phyloP scores from a whole-genome alignment of 2,329 filamentous ascomycete genomes.

The Cercospora sp. region DNA sequence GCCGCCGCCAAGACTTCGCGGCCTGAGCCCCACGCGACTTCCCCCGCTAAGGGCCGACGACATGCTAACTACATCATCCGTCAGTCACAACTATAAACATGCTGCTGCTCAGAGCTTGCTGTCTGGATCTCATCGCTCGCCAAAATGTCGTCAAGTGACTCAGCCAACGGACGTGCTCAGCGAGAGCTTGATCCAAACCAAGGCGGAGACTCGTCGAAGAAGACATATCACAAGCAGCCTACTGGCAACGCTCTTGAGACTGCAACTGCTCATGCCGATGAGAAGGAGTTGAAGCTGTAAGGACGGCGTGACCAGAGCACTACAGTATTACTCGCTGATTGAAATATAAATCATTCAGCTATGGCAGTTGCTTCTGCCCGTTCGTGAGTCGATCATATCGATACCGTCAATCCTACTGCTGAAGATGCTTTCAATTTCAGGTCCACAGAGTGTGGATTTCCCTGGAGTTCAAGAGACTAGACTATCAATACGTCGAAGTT shows the following conservation, averaged over 20 bases:
- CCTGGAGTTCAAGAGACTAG: slow-evolving; percentile 73
- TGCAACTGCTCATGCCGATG: slow-evolving; percentile 67
- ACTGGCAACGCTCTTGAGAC: slow-evolving; percentile 71
- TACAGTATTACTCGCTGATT: not conserved
- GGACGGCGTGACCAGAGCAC: not conserved
- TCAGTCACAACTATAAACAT: not conserved
- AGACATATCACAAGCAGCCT: slow-evolving; percentile 70
- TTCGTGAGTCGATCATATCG: slow-evolving; percentile 48
- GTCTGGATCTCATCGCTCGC: not conserved
- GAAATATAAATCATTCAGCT: slow-evolving; percentile 40
- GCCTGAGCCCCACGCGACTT: not conserved
- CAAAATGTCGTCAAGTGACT: not conserved
- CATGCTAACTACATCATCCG: not conserved
- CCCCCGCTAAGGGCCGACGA: slow-evolving; percentile 4
- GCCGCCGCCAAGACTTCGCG: slow-evolving; percentile 1
- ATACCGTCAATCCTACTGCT: not conserved
- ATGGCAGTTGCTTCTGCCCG: slow-evolving; percentile 81
- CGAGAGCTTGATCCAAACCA: slow-evolving; percentile 48
- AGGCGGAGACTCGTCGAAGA: slow-evolving; percentile 55
- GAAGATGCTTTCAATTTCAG: not conserved
- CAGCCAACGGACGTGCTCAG: slow-evolving; percentile 20
- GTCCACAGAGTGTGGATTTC: slow-evolving; percentile 89
- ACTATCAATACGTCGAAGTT: slow-evolving; percentile 84
- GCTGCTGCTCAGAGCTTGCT: not conserved
- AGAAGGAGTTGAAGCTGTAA: slow-evolving; percentile 67